These are phyloP conservation scores for Cercis canadensis DNA, from an alignment of 306 rosid species.

Conservation along the genomic window DNA sequence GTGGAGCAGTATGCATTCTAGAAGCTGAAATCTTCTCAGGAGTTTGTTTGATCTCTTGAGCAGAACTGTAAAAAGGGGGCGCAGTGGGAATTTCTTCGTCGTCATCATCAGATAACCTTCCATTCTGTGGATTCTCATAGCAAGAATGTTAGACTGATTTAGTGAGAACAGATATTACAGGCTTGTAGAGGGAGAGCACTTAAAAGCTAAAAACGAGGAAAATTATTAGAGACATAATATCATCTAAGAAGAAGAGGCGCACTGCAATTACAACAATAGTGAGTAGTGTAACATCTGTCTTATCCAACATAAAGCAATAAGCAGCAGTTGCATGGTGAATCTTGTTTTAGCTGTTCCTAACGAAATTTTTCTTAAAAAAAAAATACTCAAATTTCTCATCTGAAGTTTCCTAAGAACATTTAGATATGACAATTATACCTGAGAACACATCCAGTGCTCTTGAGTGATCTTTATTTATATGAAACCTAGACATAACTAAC, in stretches of 20 bases:
- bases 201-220: constrained; percentile 35
- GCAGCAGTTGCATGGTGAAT: neutral
- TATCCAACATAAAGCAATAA: constrained; percentile 8
- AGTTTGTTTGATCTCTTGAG: constrained; percentile 64
- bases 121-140: constrained; percentile 35
- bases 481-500: too few relatives aligned
- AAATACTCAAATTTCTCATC: too few relatives aligned
- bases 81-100: constrained; percentile 80
- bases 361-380: too few relatives aligned
- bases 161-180: too few relatives aligned
- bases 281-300: neutral
- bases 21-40: constrained; percentile 50
- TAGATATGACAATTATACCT: neutral
- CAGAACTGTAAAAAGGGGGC: constrained; percentile 72
- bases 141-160: too few relatives aligned
- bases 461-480: too few relatives aligned
- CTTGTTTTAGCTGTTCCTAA: too few relatives aligned
- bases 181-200: too few relatives aligned
- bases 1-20: constrained; percentile 39
- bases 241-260: neutral
- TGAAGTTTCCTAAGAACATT: neutral
- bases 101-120: constrained; percentile 70
- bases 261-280: neutral
- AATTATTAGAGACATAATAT: constrained; percentile 5
- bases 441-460: neutral